Percentiles rank a stretch among this genome's conserved stretches.
phyloP scores from a whole-genome alignment of 352 stramenopile genomes.

The Globisporangium radiosum region DNA sequence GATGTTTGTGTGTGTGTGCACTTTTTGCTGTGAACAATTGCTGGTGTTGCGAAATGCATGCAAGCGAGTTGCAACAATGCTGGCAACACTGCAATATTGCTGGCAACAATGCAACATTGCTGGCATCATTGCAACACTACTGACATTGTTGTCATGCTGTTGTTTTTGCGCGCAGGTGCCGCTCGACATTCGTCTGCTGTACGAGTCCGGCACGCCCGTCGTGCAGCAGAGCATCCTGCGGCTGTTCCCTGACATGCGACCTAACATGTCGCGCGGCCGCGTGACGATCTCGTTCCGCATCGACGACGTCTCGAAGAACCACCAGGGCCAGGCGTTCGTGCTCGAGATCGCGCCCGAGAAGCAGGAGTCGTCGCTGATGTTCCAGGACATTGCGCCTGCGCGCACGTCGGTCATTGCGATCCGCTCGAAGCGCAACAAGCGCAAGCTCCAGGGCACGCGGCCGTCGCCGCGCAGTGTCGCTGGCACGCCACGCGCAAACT shows the following conservation, averaged over 20 bases:
- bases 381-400: constrained; percentile 87
- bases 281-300: constrained; percentile 91
- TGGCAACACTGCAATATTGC: neutral
- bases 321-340: constrained; percentile 93
- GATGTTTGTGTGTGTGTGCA: no score
- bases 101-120: no score
- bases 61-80: neutral
- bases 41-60: no score
- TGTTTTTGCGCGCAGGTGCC: constrained; percentile 21
- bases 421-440: constrained; percentile 93
- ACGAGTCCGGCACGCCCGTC: constrained; percentile 81
- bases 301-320: constrained; percentile 97
- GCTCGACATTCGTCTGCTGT: constrained; percentile 65
- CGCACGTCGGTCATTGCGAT: constrained; percentile 88
- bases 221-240: constrained; percentile 90
- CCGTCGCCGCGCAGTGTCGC: constrained; percentile 35
- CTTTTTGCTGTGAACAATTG: no score
- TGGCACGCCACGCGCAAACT: constrained; percentile 26
- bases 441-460: constrained; percentile 48
- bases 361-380: constrained; percentile 74
- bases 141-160: neutral
- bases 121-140: no score
- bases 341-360: constrained; percentile 88
- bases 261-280: constrained; percentile 82
- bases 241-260: constrained; percentile 77